Percentiles rank a stretch among this genome's conserved stretches.
These are phyloP conservation scores for Rhodotorula glutinis DNA, from an alignment of 1,284 basidiomycete genomes.

Conservation along the genomic window DNA sequence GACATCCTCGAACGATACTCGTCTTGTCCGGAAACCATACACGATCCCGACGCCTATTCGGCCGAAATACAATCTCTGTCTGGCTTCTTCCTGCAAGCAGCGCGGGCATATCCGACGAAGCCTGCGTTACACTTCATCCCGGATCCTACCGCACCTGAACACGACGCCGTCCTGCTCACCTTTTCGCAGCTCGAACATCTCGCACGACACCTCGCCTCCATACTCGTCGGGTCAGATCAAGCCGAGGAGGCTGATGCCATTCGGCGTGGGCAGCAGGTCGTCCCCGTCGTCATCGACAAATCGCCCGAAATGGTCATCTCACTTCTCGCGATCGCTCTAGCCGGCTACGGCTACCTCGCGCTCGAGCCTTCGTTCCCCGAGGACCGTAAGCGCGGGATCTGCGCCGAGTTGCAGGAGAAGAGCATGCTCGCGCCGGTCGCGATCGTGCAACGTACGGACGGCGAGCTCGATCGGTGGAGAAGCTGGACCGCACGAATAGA, in stretches of 20 bases:
- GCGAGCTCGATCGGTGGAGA: slow-evolving; percentile 20
- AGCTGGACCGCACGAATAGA: neutral
- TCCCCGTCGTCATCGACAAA: slow-evolving; percentile 38
- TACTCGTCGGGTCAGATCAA: neutral
- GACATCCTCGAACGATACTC: neutral
- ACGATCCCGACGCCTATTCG: slow-evolving; percentile 19
- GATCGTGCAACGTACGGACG: slow-evolving; percentile 21
- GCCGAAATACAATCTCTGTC: slow-evolving; percentile 8
- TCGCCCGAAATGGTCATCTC: slow-evolving; percentile 35
- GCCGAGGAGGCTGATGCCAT: neutral
- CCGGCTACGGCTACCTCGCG: slow-evolving; percentile 39
- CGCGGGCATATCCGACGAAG: slow-evolving; percentile 11
- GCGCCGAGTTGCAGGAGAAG: slow-evolving; percentile 22
- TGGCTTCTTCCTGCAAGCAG: slow-evolving; percentile 31
- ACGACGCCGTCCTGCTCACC: slow-evolving; percentile 13
- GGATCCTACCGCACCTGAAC: neutral
- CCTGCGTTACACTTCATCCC: slow-evolving; percentile 29
- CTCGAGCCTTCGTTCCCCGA: slow-evolving; percentile 40
- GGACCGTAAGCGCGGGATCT: slow-evolving; percentile 29
- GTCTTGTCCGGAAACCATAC: slow-evolving; percentile 6
- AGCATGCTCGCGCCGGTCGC: slow-evolving; percentile 24
- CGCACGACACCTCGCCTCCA: slow-evolving; percentile 18
- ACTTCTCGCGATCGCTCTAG: slow-evolving; percentile 37
- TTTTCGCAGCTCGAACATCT: slow-evolving; percentile 25
- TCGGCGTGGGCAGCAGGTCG: slow-evolving; percentile 14